Percentiles rank a stretch among this genome's conserved stretches.
These are phyloP conservation scores for Medicago lupulina DNA, from an alignment of 306 rosid genomes.

Conservation along the genomic window DNA sequence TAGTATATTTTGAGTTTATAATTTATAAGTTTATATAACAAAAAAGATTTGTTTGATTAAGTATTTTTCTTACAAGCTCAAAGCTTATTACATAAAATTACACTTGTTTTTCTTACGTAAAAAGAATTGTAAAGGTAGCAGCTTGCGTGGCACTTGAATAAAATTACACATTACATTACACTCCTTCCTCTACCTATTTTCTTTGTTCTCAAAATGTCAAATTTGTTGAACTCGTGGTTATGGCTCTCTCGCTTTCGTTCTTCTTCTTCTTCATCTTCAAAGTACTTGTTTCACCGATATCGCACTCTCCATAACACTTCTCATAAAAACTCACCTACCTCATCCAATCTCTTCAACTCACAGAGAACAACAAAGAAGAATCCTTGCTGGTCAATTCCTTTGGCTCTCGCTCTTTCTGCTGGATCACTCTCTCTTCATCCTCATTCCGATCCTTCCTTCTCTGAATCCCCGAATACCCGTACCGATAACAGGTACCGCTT, in stretches of 20 bases:
- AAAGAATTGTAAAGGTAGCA: no score
- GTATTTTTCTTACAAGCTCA: no score
- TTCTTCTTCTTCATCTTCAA: slow-evolving; percentile 44
- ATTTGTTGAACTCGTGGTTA: slow-evolving; percentile 50
- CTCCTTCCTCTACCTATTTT: no score
- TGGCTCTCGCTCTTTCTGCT: slow-evolving; percentile 69
- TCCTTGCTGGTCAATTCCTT: slow-evolving; percentile 56
- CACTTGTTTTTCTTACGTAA: no score
- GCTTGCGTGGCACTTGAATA: no score
- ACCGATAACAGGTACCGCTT: slow-evolving; percentile 39
- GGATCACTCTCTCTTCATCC: slow-evolving; percentile 69
- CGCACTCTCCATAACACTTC: slow-evolving; percentile 34
- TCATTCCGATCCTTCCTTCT: slow-evolving; percentile 55
- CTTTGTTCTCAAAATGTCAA: no score
- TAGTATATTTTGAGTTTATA: no score
- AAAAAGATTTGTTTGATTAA: no score
- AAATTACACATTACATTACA: no score
- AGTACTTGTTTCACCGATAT: slow-evolving; percentile 38
- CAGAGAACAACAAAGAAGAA: slow-evolving; percentile 14
- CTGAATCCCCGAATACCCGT: slow-evolving; percentile 43
- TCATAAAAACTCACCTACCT: slow-evolving; percentile 16
- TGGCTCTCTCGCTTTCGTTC: slow-evolving; percentile 73
- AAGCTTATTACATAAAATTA: no score
- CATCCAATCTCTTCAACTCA: slow-evolving; percentile 29
- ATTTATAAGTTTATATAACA: no score